A percentile compares a stretch with the other conserved stretches of the same genome.
These are phyloP conservation scores for Sanghuangporus baumii DNA, from an alignment of 1,284 basidiomycete genomes.

Conservation along the genomic window DNA sequence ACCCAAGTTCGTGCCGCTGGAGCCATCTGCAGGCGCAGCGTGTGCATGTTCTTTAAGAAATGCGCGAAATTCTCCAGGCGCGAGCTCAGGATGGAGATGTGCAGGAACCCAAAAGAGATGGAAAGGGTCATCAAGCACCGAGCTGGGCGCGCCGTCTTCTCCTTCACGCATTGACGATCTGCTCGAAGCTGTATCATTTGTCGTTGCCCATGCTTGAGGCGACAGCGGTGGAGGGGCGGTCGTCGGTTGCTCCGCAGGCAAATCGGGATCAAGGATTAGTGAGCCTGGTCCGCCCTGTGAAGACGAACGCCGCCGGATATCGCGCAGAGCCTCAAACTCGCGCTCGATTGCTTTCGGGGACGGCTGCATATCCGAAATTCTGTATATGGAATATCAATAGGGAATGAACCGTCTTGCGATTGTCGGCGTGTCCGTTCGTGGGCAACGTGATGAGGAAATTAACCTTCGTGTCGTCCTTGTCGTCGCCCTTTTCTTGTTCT, in stretches of 20 bases:
- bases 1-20: constrained; percentile 22
- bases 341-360: constrained; percentile 82
- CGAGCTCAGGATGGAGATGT: constrained; percentile 93
- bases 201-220: constrained; percentile 45
- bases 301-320: constrained; percentile 75
- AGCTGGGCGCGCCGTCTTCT: constrained; percentile 23
- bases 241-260: constrained; percentile 58
- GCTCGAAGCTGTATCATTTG: constrained; percentile 38
- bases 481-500: not conserved
- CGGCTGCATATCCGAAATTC: constrained; percentile 50
- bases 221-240: constrained; percentile 25
- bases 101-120: constrained; percentile 98
- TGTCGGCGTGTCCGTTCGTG: not conserved
- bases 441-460: not conserved
- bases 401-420: not conserved
- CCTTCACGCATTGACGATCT: constrained; percentile 38
- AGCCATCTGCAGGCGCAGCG: constrained; percentile 37
- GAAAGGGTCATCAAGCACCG: constrained; percentile 58
- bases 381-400: not conserved
- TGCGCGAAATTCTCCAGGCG: constrained; percentile 90
- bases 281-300: constrained; percentile 68
- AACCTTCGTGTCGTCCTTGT: not conserved
- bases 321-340: constrained; percentile 79
- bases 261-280: constrained; percentile 81
- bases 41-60: constrained; percentile 93